Evolutionary conservation across 176 grass and related monocot species (phyloP).

Genomic region (Chrysopogon serrulatus): DNA sequence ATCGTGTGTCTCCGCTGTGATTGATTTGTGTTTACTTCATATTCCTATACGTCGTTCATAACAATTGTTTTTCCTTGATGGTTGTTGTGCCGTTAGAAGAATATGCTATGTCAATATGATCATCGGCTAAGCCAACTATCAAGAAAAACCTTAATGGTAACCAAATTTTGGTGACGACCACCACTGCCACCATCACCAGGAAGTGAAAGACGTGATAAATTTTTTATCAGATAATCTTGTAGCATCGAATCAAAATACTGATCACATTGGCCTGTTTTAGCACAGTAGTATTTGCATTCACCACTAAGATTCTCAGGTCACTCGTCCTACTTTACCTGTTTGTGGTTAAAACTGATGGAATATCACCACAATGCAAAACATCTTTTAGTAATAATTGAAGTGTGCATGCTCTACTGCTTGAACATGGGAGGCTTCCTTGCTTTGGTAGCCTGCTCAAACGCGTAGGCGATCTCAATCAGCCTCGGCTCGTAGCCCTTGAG

Average conservation of each 20-base stretch:
- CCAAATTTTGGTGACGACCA: background rate
- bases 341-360: background rate
- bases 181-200: too few relatives aligned
- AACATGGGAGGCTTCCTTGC: conserved; percentile 42
- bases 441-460: conserved; percentile 53
- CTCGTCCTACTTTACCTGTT: background rate
- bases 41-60: too few relatives aligned
- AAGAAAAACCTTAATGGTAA: background rate
- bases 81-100: too few relatives aligned
- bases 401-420: background rate
- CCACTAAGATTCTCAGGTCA: background rate
- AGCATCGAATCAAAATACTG: too few relatives aligned
- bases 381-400: background rate
- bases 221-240: too few relatives aligned
- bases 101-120: background rate
- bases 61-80: background rate
- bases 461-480: conserved; percentile 59
- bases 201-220: too few relatives aligned
- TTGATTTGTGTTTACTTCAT: too few relatives aligned
- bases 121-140: background rate
- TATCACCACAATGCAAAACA: too few relatives aligned
- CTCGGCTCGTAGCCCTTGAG: conserved; percentile 55
- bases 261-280: too few relatives aligned
- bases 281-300: background rate
- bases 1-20: too few relatives aligned